Evolutionary conservation across 306 rosid species (phyloP), one percentile per base, ranked within the genome.

Genomic region (Rosa chinensis): DNA sequence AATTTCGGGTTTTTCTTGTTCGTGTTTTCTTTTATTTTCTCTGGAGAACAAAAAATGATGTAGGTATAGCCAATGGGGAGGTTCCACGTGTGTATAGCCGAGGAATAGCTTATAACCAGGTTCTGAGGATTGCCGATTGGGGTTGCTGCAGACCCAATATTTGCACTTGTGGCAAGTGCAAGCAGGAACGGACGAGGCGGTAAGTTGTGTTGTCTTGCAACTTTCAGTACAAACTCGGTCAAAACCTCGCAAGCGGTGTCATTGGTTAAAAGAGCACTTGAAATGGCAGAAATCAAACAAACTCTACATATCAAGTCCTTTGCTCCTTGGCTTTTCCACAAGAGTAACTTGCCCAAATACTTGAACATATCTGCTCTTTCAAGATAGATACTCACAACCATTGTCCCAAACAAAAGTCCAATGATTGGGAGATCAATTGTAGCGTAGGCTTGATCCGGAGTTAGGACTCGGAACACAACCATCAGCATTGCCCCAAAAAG

Each of bases 81-180:
- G 6, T 39, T 84, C 85, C 94, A 90, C 89, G 85, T 88, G 18
- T 4, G 1, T n/a, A n/a, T n/a, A n/a, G n/a, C n/a, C n/a, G n/a
- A n/a, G n/a, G 87, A 50, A 93, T 85, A 40, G 98, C 99, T 76
- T n/a, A 91, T 93, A 70, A 95, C 88, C 62, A 93, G 82, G 82
- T 93, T 95, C 62, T 95, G 98, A 20, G 99, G 99, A 59, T 95
- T 95, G 12, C 98, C 99, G 50, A 95, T 95, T 0, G 98, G 98
- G 18, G 99, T 92, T 3, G 96, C 94, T 20, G 99, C 69, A 20
- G 98, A 95, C 11, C 98, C 99, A 73, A 92, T 95, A 64, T 95
- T 95, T 52, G 98, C 89, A 86, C 97, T 91, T 18, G 98, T 81
- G 44, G 99, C 98, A 79, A 95, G 94, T 13, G 99, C 99, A 73